Evolutionary conservation across 257 asterid genomes (phyloP), one percentile per base, ranked within the genome.

Genomic region (Galeopsis tetrahit): DNA sequence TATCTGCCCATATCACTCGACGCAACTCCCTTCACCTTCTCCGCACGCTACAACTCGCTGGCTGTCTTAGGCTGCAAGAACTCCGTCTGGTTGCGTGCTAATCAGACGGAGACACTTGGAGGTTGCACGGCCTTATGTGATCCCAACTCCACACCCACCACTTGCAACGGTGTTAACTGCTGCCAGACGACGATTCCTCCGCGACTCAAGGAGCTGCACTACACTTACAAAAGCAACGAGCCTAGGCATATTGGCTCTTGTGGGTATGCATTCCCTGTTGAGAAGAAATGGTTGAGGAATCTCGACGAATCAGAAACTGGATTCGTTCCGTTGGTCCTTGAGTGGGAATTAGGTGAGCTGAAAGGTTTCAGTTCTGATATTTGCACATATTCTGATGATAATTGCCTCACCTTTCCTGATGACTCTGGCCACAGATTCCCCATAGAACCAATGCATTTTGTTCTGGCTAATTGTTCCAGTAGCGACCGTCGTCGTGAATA

Each of bases 121-220:
- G 82, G 81, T 2, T 82, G 87, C 66, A 48, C 11, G 74, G 72
- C 82, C 32, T 0, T 70, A 8, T 82, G 87, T 31, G 77, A 43
- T 38, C n/a, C 5, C 5, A 62, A 21, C 28, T 21, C 28, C 28
- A 21, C 28, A 38, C 42, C 42, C 55, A 59, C 76, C 0, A 66
- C 33, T 1, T 77, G 87, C 79, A 62, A 61, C 1, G 87, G 87
- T 3, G 49, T 77, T 2, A 71, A 79, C 65, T 79, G 87, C 36
- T 82, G 84, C 68, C 79, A 79, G 35, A 62, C 40, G 52, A 0
- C 42, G 0, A 35, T 82, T 10, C 82, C 82, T 2, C 5, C 2
- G 1, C n/a, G 70, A 8, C 38, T 77, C 60, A 28, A 79, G 13
- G 63, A 62, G 61, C 62, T 64, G 2, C 51, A 65, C 1, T 46